Conservation (phyloP, 129 eudicot genomes). For the Chrysanthemum seticuspe region DNA sequence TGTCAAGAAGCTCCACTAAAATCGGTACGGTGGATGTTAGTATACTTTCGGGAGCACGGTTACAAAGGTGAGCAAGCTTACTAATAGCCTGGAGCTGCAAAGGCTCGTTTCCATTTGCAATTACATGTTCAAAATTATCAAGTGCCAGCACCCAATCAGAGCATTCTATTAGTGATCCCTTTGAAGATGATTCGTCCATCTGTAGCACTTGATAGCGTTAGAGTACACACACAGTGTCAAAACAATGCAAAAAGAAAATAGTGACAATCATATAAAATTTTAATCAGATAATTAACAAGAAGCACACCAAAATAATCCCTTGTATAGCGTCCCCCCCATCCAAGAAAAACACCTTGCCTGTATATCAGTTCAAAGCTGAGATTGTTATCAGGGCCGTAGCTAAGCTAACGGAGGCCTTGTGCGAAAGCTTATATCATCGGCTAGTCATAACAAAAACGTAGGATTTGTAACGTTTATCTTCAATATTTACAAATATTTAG, state of each 20-base stretch:
- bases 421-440: too few species aligned
- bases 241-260: background rate
- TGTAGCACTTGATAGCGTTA: background rate
- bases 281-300: too few species aligned
- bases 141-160: slow-evolving; percentile 48
- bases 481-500: too few species aligned
- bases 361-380: too few species aligned
- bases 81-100: slow-evolving; percentile 31
- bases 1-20: slow-evolving; percentile 41
- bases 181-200: slow-evolving; percentile 22
- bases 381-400: too few species aligned
- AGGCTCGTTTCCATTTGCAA: slow-evolving; percentile 35
- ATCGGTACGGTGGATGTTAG: slow-evolving; percentile 46
- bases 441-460: too few species aligned
- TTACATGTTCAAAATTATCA: slow-evolving; percentile 33
- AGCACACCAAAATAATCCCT: too few species aligned
- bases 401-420: too few species aligned
- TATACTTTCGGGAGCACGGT: slow-evolving; percentile 47
- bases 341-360: too few species aligned
- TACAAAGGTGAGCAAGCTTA: slow-evolving; percentile 44
- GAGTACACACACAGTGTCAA: background rate
- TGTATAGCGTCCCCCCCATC: too few species aligned
- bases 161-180: slow-evolving; percentile 20
- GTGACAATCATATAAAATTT: too few species aligned
- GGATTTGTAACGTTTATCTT: too few species aligned